phyloP scores from a whole-genome alignment of 805 yeast genomes.

The Maudiozyma turicensis region DNA sequence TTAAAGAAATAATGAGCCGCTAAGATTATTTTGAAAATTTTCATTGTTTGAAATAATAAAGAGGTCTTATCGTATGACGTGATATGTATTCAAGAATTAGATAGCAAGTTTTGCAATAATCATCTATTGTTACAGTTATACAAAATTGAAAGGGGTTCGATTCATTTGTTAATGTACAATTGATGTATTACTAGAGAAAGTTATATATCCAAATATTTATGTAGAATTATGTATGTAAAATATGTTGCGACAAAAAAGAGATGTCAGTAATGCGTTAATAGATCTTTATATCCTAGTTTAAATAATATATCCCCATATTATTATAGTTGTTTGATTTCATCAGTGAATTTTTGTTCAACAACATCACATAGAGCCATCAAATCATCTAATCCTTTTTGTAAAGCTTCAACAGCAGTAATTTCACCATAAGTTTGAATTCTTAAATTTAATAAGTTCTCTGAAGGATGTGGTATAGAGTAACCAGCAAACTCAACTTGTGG shows the following conservation, averaged over 20 bases:
- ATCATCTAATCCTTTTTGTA: conserved; percentile 84
- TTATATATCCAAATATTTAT: not conserved
- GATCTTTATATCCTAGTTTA: not conserved
- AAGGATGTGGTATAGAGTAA: conserved; percentile 96
- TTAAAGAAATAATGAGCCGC: not conserved
- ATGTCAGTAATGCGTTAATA: not conserved
- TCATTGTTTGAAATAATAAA: too few relatives aligned
- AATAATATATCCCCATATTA: too few relatives aligned
- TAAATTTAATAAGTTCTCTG: conserved; percentile 78
- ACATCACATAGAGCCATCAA: conserved; percentile 72
- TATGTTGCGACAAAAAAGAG: not conserved
- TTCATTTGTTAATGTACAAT: too few relatives aligned
- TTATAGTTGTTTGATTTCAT: conserved; percentile 43
- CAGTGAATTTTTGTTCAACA: conserved; percentile 70
- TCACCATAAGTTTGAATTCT: conserved; percentile 89
- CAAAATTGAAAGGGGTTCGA: too few relatives aligned
- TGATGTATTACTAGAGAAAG: too few relatives aligned
- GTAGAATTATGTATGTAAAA: not conserved
- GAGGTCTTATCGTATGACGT: too few relatives aligned
- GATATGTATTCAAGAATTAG: too few relatives aligned
- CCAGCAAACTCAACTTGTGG: conserved; percentile 98
- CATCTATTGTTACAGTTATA: too few relatives aligned
- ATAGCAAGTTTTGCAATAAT: too few relatives aligned
- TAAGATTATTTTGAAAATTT: too few relatives aligned
- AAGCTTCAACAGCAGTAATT: conserved; percentile 82